These are phyloP conservation scores for Aspergillus quadricinctus DNA, from an alignment of 2,329 filamentous ascomycete species.

Conservation along the genomic window DNA sequence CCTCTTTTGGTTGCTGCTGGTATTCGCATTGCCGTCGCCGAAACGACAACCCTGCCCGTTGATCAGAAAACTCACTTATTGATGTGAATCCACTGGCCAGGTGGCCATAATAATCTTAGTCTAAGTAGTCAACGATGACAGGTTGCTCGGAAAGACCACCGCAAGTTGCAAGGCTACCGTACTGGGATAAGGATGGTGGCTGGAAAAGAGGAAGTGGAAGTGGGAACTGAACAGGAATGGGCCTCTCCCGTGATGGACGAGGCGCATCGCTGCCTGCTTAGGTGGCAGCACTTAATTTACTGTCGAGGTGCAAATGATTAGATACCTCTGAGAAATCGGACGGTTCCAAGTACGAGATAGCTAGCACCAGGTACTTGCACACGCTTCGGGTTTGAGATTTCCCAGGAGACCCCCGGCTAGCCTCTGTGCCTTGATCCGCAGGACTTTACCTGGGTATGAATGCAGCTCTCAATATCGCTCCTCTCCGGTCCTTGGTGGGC, in stretches of 20 bases:
- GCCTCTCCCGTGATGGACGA: neutral
- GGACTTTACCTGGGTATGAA: neutral
- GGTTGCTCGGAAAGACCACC: neutral
- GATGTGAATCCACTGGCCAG: neutral
- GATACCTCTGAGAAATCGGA: neutral
- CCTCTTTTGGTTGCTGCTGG: neutral
- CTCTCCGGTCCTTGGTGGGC: neutral
- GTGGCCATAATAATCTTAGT: neutral
- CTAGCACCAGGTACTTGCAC: neutral
- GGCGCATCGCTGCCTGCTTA: neutral
- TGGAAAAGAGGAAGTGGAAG: neutral
- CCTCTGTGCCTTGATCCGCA: neutral
- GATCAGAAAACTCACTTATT: neutral
- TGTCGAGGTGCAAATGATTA: no score
- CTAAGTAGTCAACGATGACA: neutral
- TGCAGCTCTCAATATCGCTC: neutral
- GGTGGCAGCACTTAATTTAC: neutral
- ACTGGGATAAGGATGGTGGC: neutral
- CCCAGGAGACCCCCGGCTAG: neutral
- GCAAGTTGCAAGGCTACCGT: neutral
- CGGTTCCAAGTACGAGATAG: neutral
- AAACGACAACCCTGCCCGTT: neutral
- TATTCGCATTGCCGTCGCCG: neutral
- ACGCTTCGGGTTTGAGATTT: neutral
- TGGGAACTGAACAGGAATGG: neutral